A percentile compares a stretch with the other conserved stretches of the same genome.
These are phyloP conservation scores for Stephania japonica DNA, from an alignment of 164 flowering plant genomes.

Conservation along the genomic window DNA sequence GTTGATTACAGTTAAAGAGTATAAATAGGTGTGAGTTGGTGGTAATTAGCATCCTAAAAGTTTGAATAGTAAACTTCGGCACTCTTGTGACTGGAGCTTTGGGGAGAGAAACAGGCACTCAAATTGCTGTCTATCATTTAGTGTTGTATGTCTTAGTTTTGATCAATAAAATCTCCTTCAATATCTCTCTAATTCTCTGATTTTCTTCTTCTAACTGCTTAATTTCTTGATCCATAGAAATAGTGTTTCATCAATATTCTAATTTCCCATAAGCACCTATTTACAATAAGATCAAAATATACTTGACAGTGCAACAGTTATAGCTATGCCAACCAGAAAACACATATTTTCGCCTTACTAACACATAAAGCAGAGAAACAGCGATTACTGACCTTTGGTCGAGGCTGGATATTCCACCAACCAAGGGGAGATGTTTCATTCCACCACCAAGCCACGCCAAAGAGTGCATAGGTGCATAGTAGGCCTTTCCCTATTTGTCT, in stretches of 20 bases:
- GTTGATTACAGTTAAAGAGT: no score
- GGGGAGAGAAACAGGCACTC: no score
- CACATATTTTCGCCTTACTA: not conserved
- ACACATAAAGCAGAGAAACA: not conserved
- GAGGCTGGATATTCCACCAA: conserved; percentile 82
- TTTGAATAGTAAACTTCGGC: no score
- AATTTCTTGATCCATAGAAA: no score
- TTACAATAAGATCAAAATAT: not conserved
- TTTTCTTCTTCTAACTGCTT: no score
- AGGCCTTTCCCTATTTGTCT: conserved; percentile 71
- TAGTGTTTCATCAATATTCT: not conserved
- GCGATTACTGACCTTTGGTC: conserved; percentile 40
- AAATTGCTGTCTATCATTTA: no score
- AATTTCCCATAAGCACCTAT: not conserved
- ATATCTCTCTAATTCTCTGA: no score
- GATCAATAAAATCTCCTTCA: no score
- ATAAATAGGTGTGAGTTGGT: no score
- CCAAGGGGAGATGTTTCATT: conserved; percentile 91
- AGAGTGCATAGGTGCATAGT: conserved; percentile 58
- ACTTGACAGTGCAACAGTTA: not conserved
- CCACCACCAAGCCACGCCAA: conserved; percentile 65
- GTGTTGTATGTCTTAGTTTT: no score
- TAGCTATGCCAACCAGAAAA: not conserved
- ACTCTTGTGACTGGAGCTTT: no score
- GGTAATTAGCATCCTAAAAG: no score